phyloP scores from a whole-genome alignment of 768 basidiomycete genomes.

The Rhodocollybia butyracea region DNA sequence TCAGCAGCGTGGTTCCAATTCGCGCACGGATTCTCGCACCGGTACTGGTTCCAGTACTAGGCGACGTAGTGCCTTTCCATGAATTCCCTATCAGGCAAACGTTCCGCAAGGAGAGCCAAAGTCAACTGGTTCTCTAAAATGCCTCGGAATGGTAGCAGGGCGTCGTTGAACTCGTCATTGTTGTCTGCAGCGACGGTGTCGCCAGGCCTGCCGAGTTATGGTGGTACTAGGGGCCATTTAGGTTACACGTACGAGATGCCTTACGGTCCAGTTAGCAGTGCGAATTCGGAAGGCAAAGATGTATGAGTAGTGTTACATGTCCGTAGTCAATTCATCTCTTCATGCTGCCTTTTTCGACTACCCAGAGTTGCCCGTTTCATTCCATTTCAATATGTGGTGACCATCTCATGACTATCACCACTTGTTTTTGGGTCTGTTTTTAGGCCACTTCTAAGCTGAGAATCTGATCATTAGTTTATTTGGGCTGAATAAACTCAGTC shows the following conservation, averaged over 20 bases:
- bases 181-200: not conserved
- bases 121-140: not conserved
- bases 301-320: not conserved
- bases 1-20: constrained; percentile 1
- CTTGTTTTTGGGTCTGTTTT: no score
- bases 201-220: constrained; percentile 5
- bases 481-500: no score
- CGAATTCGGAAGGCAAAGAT: not conserved
- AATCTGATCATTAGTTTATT: no score
- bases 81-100: not conserved
- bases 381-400: no score
- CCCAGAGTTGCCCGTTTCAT: no score
- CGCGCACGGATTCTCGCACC: constrained; percentile 1
- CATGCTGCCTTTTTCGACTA: no score
- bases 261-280: not conserved
- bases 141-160: not conserved
- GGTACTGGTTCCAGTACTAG: not conserved
- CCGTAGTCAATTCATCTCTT: no score
- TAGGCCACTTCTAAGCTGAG: no score
- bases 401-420: no score
- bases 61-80: not conserved
- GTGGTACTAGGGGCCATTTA: constrained; percentile 1
- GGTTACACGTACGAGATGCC: constrained; percentile 5
- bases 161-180: not conserved
- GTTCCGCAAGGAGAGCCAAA: not conserved